Evolutionary conservation across 2,329 filamentous ascomycete species (phyloP).

Genomic region (Penicillium fuscoglaucum): DNA sequence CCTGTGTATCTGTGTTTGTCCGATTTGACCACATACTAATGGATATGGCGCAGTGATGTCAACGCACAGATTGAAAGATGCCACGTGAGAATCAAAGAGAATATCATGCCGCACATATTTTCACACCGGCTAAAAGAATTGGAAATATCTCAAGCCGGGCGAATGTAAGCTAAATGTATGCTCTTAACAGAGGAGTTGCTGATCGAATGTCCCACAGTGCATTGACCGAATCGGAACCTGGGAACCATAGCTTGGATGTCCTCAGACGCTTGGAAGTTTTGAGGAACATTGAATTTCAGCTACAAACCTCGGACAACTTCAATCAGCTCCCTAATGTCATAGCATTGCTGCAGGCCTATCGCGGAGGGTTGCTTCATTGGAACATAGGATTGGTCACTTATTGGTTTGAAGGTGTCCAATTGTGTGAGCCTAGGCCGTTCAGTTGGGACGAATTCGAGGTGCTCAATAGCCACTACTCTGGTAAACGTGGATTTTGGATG

Average conservation of each 20-base stretch:
- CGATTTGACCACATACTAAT: neutral
- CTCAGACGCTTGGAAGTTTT: neutral
- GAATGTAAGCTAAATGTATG: neutral
- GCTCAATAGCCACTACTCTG: neutral
- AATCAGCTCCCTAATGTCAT: constrained; percentile 5
- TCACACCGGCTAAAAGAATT: neutral
- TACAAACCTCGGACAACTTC: neutral
- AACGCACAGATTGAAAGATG: constrained; percentile 6
- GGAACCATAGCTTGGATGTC: neutral
- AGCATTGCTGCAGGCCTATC: constrained; percentile 6
- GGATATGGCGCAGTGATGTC: neutral
- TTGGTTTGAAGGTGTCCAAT: constrained; percentile 7
- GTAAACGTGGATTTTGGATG: constrained; percentile 7
- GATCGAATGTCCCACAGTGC: neutral
- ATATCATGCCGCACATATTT: constrained; percentile 3
- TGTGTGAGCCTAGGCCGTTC: constrained; percentile 8
- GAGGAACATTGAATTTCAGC: neutral
- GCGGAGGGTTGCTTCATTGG: neutral
- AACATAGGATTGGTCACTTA: constrained; percentile 4
- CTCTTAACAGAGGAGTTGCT: neutral
- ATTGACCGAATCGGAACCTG: neutral
- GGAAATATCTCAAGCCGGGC: neutral
- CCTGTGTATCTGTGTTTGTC: neutral
- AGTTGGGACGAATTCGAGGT: constrained; percentile 9
- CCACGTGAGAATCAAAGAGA: neutral